Evolutionary conservation across 2,329 filamentous ascomycete species (phyloP).

Genomic region (Xenosphaeropsis pyriputrescens): DNA sequence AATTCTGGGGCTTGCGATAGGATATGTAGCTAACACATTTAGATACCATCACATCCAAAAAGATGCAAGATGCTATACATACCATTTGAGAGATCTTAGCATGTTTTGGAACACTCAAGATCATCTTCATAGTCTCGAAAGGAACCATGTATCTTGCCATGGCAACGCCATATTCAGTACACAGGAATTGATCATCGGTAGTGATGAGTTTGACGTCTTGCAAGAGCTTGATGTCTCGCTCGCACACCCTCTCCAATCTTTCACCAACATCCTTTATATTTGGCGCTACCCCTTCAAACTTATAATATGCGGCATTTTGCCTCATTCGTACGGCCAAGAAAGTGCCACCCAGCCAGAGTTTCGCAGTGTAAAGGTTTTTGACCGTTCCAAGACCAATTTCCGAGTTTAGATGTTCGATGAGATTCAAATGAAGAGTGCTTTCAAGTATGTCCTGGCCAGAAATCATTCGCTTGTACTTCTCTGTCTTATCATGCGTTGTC

Average conservation of each 20-base stretch:
- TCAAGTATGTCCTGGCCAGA: constrained; percentile 62
- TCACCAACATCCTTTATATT: constrained; percentile 37
- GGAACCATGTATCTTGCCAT: constrained; percentile 76
- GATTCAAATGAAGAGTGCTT: constrained; percentile 62
- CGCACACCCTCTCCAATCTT: constrained; percentile 55
- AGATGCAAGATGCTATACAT: constrained; percentile 17
- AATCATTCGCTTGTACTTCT: constrained; percentile 58
- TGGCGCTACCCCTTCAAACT: constrained; percentile 36
- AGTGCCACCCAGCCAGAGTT: constrained; percentile 61
- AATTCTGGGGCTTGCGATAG: constrained; percentile 61
- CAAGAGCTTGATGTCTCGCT: constrained; percentile 50
- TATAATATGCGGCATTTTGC: constrained; percentile 58
- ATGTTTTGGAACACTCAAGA: constrained; percentile 46
- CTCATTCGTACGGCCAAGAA: constrained; percentile 65
- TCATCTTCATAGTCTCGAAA: constrained; percentile 63
- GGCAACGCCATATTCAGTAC: constrained; percentile 59
- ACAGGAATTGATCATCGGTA: constrained; percentile 30
- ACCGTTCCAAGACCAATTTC: constrained; percentile 69
- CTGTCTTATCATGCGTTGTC: constrained; percentile 49
- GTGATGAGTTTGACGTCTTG: constrained; percentile 43
- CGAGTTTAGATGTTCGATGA: constrained; percentile 75
- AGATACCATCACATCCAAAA: constrained; percentile 4
- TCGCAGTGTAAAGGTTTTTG: constrained; percentile 45
- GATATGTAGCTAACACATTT: constrained; percentile 37
- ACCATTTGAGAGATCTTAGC: constrained; percentile 55